Evolutionary conservation across 495 filamentous ascomycete genomes (phyloP).

Genomic region (Xylaria castorea): DNA sequence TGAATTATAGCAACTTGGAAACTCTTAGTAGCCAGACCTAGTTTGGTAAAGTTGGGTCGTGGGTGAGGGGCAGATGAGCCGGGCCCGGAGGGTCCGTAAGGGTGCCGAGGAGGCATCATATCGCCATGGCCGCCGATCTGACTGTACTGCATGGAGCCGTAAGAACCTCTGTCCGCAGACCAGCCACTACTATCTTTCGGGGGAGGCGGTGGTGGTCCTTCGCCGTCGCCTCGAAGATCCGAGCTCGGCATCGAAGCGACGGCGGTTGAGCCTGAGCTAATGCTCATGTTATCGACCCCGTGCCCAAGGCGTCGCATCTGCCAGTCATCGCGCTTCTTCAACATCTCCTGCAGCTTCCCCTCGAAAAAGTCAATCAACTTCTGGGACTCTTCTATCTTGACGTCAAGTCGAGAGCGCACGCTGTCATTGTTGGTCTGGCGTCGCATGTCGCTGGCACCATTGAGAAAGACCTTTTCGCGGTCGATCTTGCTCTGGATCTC

Average conservation of each 20-base stretch:
- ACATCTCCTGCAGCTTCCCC: conserved; percentile 68
- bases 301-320: conserved; percentile 77
- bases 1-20: neutral
- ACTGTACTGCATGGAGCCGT: conserved; percentile 52
- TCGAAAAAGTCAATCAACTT: conserved; percentile 95
- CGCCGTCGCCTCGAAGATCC: conserved; percentile 51
- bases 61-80: conserved; percentile 71
- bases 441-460: conserved; percentile 91
- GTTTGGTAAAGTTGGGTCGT: conserved; percentile 91
- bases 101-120: conserved; percentile 83
- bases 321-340: conserved; percentile 61
- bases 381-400: conserved; percentile 89
- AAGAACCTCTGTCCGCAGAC: conserved; percentile 48
- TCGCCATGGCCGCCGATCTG: conserved; percentile 62
- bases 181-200: conserved; percentile 63
- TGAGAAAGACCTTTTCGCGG: conserved; percentile 94
- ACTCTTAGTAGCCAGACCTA: conserved; percentile 67
- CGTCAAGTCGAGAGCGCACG: conserved; percentile 86
- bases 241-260: conserved; percentile 42
- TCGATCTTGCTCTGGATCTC: conserved; percentile 93
- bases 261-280: conserved; percentile 53
- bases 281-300: conserved; percentile 67
- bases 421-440: conserved; percentile 90
- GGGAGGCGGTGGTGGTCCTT: conserved; percentile 63
- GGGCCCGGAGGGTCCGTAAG: conserved; percentile 78